Evolutionary conservation across 352 stramenopile genomes (phyloP), one percentile per base, ranked within the genome.

Genomic region (Pythium guiyangense): DNA sequence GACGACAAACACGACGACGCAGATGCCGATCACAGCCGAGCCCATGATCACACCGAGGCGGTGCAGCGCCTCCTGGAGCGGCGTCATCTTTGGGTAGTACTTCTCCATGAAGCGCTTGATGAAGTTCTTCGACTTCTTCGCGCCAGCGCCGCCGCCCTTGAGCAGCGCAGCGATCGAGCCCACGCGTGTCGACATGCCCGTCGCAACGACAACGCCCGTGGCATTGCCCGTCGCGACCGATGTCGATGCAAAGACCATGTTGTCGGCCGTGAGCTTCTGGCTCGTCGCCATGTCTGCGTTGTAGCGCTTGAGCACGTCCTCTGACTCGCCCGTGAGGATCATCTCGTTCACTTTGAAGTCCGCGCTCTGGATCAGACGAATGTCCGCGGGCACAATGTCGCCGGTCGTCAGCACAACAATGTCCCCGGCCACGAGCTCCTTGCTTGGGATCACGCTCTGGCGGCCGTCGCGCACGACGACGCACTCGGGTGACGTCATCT

Each of bases 341-440:
- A n/a, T n/a, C n/a, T n/a, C n/a, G n/a, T n/a, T n/a, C n/a, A n/a
- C n/a, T n/a, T n/a, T n/a, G n/a, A n/a, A n/a, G n/a, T n/a, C n/a
- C n/a, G n/a, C n/a, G n/a, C n/a, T n/a, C n/a, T n/a, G n/a, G n/a
- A n/a, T n/a, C n/a, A n/a, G n/a, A n/a, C n/a, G n/a, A n/a, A n/a
- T n/a, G n/a, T n/a, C 96, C 0, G 89, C 79, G 0, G 92, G 90
- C 20, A 98, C 88, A 49, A 97, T 89, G 59, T 98, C 96, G 20
- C 96, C 96, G 11, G 90, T 96, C 37, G 83, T 76, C 6, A 98
- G 82, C 40, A 92, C 71, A 18, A 98, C 83, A 31, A 96, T 62
- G 57, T 93, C 84, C 11, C 91, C 94, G 0, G 79, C 79, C 2
- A 94, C 82, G 6, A 94, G 65, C 4, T 69, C 52, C 43, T 84